phyloP scores from a whole-genome alignment of 1,284 basidiomycete species.

The Trichosporon faecale region DNA sequence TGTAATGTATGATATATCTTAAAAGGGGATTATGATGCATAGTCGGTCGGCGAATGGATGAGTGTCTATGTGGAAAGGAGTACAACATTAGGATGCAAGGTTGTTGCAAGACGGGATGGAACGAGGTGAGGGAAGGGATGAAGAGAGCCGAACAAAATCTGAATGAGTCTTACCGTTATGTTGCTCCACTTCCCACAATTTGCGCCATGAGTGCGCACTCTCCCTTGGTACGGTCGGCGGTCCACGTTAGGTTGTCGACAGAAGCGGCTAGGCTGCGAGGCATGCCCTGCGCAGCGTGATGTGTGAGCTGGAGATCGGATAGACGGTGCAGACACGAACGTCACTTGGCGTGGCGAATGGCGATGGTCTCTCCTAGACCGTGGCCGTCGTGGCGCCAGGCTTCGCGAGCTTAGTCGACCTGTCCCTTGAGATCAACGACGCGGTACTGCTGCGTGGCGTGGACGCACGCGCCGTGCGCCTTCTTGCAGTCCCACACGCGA shows the following conservation, averaged over 20 bases:
- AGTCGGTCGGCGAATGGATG: not conserved
- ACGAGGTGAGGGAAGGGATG: not conserved
- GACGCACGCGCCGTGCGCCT: constrained; percentile 51
- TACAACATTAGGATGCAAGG: not conserved
- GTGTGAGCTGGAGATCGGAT: not conserved
- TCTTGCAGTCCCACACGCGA: constrained; percentile 56
- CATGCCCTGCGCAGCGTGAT: not conserved
- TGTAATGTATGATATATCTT: not conserved
- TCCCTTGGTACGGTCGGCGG: not conserved
- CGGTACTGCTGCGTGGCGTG: constrained; percentile 53
- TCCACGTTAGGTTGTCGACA: not conserved
- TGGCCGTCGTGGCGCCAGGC: no score
- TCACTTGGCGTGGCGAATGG: no score
- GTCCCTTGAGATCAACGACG: constrained; percentile 58
- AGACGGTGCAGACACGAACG: no score
- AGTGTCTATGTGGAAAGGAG: not conserved
- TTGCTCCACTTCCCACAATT: not conserved
- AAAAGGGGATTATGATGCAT: not conserved
- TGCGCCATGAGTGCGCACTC: no score
- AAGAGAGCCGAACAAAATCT: not conserved
- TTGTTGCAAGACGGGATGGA: not conserved
- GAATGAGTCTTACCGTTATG: not conserved
- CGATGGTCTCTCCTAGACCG: no score
- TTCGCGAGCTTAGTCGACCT: constrained; percentile 44
- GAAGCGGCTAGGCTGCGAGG: not conserved